phyloP scores from a whole-genome alignment of 495 filamentous ascomycete genomes.

The Aspergillus sparsus region DNA sequence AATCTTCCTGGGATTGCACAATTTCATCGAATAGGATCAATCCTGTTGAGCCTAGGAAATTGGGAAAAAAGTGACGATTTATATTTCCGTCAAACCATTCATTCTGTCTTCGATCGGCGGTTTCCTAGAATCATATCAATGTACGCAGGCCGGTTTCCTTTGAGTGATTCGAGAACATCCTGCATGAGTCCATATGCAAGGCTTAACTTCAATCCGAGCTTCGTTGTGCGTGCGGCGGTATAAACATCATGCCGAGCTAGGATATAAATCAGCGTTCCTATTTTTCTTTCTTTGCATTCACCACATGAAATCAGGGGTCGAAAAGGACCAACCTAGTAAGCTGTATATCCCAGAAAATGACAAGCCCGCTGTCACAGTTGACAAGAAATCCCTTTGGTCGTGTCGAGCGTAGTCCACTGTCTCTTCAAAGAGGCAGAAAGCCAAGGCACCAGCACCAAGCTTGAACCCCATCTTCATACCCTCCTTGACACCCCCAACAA shows the following conservation, averaged over 20 bases:
- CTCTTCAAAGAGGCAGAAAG: constrained; percentile 77
- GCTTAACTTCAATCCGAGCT: constrained; percentile 75
- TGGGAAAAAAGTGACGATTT: neutral
- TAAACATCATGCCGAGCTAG: constrained; percentile 78
- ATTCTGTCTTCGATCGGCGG: constrained; percentile 26
- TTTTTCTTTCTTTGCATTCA: constrained; percentile 3
- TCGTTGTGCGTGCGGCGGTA: constrained; percentile 82
- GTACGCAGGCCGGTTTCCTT: constrained; percentile 71
- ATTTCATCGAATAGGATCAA: neutral
- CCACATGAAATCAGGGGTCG: neutral
- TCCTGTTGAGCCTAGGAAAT: neutral
- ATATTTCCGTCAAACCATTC: constrained; percentile 6
- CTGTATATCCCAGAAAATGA: constrained; percentile 84
- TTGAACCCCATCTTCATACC: constrained; percentile 74
- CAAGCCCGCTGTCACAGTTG: constrained; percentile 76
- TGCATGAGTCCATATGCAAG: constrained; percentile 78
- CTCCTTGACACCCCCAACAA: constrained; percentile 72
- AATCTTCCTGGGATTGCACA: neutral
- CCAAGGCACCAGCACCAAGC: constrained; percentile 62
- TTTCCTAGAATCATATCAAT: constrained; percentile 63
- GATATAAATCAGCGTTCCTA: constrained; percentile 19
- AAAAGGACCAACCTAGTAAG: constrained; percentile 66
- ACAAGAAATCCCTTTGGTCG: constrained; percentile 67
- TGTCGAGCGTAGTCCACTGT: constrained; percentile 75
- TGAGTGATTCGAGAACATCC: constrained; percentile 62